These are phyloP conservation scores for Saccharomycopsis synnaedendra DNA, from an alignment of 805 yeast species.

Conservation along the genomic window DNA sequence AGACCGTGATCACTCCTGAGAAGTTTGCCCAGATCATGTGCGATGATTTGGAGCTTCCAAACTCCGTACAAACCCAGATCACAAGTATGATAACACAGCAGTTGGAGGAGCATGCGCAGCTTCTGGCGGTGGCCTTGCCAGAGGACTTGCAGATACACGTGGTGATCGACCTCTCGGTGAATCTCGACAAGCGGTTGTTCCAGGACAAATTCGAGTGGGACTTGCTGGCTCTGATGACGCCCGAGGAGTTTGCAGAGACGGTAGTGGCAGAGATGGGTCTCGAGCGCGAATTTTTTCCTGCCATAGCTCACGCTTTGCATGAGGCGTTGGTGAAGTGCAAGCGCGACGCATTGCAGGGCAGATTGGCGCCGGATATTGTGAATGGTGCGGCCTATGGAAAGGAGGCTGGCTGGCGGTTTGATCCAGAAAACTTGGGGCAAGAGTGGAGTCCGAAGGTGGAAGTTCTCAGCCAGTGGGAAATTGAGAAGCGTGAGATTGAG, in stretches of 20 bases:
- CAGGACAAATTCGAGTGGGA: conserved; percentile 97
- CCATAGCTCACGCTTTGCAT: conserved; percentile 78
- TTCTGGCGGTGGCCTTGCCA: conserved; percentile 43
- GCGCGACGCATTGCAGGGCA: conserved; percentile 71
- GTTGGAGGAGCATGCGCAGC: conserved; percentile 52
- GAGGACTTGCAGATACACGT: conserved; percentile 59
- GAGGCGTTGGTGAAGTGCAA: conserved; percentile 69
- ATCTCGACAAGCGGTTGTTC: conserved; percentile 68
- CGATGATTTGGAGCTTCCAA: conserved; percentile 74
- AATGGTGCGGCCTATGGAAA: conserved; percentile 53
- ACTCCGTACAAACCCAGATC: conserved; percentile 48
- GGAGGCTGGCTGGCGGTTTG: conserved; percentile 59
- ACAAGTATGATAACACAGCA: conserved; percentile 68
- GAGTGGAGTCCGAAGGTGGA: conserved; percentile 87
- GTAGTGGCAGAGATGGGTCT: conserved; percentile 83
- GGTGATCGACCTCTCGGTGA: conserved; percentile 69
- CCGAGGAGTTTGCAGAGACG: conserved; percentile 72
- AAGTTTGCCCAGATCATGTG: conserved; percentile 66
- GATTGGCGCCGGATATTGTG: conserved; percentile 36
- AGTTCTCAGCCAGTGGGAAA: conserved; percentile 79
- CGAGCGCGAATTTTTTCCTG: conserved; percentile 76
- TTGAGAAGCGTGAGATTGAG: conserved; percentile 90
- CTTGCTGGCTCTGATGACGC: conserved; percentile 41
- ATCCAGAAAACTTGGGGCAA: conserved; percentile 65
- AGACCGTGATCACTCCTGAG: conserved; percentile 57